Evolutionary conservation across 768 basidiomycete genomes (phyloP).

Genomic region (Amanita molliuscula): DNA sequence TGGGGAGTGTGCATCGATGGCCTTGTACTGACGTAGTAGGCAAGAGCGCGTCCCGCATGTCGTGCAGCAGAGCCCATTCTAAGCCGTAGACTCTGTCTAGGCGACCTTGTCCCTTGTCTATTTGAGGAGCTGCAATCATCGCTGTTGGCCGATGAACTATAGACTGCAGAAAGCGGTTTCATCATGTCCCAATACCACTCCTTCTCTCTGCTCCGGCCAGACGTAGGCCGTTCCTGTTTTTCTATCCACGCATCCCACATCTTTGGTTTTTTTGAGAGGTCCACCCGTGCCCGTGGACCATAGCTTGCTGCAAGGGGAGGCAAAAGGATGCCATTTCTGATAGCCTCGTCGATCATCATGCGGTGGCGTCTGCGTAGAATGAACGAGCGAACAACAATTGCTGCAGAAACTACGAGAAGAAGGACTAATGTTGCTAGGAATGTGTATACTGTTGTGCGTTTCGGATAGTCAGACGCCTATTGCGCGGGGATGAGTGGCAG

Average conservation of each 20-base stretch:
- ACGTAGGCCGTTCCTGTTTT: not conserved
- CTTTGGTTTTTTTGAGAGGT: conserved; percentile 34
- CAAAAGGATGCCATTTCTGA: conserved; percentile 52
- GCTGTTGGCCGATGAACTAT: conserved; percentile 4
- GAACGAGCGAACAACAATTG: conserved; percentile 56
- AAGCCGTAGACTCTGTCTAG: not conserved
- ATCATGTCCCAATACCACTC: conserved; percentile 21
- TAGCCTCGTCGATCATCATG: conserved; percentile 50
- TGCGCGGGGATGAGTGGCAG: not conserved
- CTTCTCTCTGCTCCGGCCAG: conserved; percentile 3
- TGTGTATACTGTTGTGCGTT: conserved; percentile 27
- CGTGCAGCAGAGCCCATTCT: conserved; percentile 2
- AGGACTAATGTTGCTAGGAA: conserved; percentile 59
- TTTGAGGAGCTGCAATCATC: not conserved
- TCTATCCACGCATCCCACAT: conserved; percentile 33
- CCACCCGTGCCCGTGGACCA: conserved; percentile 19
- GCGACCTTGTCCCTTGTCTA: not conserved
- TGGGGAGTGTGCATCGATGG: not conserved
- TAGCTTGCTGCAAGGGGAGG: conserved; percentile 21
- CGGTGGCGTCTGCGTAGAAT: conserved; percentile 53
- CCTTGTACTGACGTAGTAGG: not conserved
- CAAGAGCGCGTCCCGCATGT: not conserved
- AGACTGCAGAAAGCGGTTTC: conserved; percentile 22
- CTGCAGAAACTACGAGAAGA: conserved; percentile 55
- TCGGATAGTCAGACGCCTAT: not conserved